Percentiles rank a stretch among this genome's conserved stretches.
Conservation (phyloP, 2,329 filamentous ascomycete genomes). For the Pestalotiopsis sp. region DNA sequence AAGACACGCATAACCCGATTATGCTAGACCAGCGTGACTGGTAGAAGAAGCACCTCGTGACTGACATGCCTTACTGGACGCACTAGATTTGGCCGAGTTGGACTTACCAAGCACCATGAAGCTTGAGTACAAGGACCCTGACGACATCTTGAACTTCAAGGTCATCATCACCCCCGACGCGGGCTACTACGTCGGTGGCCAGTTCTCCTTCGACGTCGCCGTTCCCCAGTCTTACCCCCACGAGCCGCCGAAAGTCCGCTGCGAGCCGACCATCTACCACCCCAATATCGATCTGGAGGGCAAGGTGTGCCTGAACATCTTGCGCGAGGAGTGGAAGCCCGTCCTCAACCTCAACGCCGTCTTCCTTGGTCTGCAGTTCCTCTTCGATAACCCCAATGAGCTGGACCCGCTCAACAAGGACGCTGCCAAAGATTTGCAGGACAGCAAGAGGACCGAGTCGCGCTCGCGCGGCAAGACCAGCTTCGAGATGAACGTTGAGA, state of each 20-base stretch:
- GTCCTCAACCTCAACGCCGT: constrained; percentile 96
- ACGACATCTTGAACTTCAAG: constrained; percentile 83
- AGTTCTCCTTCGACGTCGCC: constrained; percentile 86
- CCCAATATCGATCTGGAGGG: constrained; percentile 98
- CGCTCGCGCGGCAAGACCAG: constrained; percentile 56
- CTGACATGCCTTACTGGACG: background rate
- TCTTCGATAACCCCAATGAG: constrained; percentile 97
- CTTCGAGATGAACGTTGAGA: constrained; percentile 89
- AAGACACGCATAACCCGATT: constrained; percentile 18
- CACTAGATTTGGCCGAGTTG: constrained; percentile 75
- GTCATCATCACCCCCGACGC: constrained; percentile 84
- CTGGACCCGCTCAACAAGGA: constrained; percentile 98
- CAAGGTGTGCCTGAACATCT: constrained; percentile 96
- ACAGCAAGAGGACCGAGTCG: constrained; percentile 45
- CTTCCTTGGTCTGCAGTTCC: constrained; percentile 90
- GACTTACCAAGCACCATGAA: constrained; percentile 78
- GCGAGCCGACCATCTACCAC: constrained; percentile 97
- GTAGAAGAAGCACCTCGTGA: background rate
- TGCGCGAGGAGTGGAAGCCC: constrained; percentile 98
- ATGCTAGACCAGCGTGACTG: background rate
- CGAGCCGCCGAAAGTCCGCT: constrained; percentile 96
- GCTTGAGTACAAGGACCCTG: constrained; percentile 77
- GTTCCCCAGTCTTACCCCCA: constrained; percentile 97
- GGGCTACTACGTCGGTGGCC: constrained; percentile 82
- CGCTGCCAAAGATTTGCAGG: constrained; percentile 86